phyloP scores from a whole-genome alignment of 2,329 filamentous ascomycete genomes.

The Byssochlamys sp. region DNA sequence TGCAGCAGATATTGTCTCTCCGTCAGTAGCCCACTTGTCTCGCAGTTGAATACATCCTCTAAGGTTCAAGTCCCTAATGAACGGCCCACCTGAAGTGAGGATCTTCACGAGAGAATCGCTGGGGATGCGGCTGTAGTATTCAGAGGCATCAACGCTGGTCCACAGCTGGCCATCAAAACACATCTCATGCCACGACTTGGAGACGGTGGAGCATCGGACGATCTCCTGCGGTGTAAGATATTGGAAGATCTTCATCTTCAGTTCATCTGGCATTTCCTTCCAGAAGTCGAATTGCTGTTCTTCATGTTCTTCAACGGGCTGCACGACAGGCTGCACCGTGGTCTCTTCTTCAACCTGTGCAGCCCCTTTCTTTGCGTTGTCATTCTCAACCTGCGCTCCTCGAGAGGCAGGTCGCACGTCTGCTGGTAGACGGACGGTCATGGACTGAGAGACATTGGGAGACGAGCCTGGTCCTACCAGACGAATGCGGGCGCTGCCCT shows the following conservation, averaged over 20 bases:
- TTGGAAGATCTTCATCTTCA: conserved; percentile 66
- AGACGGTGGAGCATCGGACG: conserved; percentile 66
- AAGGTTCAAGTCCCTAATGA: conserved; percentile 81
- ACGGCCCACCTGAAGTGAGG: conserved; percentile 74
- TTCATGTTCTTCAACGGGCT: conserved; percentile 9
- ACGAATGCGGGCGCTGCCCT: conserved; percentile 48
- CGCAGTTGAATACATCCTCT: conserved; percentile 82
- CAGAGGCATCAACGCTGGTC: conserved; percentile 71
- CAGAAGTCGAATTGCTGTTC: conserved; percentile 57
- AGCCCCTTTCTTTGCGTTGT: conserved; percentile 15
- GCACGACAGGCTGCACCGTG: conserved; percentile 9
- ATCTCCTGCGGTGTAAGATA: conserved; percentile 73
- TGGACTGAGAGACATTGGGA: conserved; percentile 28
- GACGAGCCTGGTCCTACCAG: conserved; percentile 43
- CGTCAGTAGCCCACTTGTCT: conserved; percentile 66
- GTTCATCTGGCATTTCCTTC: conserved; percentile 69
- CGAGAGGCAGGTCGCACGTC: conserved; percentile 47
- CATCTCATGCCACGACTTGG: conserved; percentile 65
- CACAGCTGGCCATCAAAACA: conserved; percentile 95
- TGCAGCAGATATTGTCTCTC: conserved; percentile 59
- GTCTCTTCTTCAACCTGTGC: conserved; percentile 31
- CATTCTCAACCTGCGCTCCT: conserved; percentile 19
- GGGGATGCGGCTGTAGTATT: conserved; percentile 80
- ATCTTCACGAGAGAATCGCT: conserved; percentile 75
- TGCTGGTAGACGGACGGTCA: conserved; percentile 54